Conservation (phyloP, 495 filamentous ascomycete genomes). For the Durotheca rogersii region DNA sequence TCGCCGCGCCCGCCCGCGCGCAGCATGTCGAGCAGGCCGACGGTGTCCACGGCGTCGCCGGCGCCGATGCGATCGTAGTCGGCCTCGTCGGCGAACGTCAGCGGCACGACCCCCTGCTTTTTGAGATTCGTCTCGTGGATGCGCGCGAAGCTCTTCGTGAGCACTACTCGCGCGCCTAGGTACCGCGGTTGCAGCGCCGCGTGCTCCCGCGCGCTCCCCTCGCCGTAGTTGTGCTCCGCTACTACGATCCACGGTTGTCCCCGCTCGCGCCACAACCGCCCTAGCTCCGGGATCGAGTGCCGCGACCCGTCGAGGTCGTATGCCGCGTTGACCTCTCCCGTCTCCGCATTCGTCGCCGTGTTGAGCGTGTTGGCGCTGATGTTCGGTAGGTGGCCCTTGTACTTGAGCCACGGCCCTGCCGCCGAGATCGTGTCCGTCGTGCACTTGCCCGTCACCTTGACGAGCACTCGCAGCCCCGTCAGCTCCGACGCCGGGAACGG, state of each 20-base stretch:
- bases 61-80: constrained; percentile 84
- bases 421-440: constrained; percentile 98
- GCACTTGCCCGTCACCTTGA: constrained; percentile 96
- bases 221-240: constrained; percentile 97
- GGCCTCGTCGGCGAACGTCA: constrained; percentile 81
- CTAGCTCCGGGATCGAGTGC: constrained; percentile 80
- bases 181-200: constrained; percentile 95
- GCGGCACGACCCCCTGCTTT: constrained; percentile 95
- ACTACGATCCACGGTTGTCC: constrained; percentile 84
- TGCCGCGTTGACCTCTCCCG: constrained; percentile 86
- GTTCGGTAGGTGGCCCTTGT: constrained; percentile 98
- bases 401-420: constrained; percentile 96
- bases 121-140: constrained; percentile 99
- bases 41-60: constrained; percentile 77
- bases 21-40: constrained; percentile 81
- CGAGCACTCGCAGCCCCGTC: constrained; percentile 71
- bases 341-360: constrained; percentile 87
- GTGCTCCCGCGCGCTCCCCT: constrained; percentile 92
- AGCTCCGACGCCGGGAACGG: constrained; percentile 79
- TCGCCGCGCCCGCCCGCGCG: constrained; percentile 76
- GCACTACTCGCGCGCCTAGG: constrained; percentile 82
- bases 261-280: constrained; percentile 71
- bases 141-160: constrained; percentile 88
- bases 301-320: constrained; percentile 73
- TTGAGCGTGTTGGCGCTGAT: constrained; percentile 96